These are phyloP conservation scores for Cladosporium sp. DNA, from an alignment of 2,329 filamentous ascomycete genomes.

Conservation along the genomic window DNA sequence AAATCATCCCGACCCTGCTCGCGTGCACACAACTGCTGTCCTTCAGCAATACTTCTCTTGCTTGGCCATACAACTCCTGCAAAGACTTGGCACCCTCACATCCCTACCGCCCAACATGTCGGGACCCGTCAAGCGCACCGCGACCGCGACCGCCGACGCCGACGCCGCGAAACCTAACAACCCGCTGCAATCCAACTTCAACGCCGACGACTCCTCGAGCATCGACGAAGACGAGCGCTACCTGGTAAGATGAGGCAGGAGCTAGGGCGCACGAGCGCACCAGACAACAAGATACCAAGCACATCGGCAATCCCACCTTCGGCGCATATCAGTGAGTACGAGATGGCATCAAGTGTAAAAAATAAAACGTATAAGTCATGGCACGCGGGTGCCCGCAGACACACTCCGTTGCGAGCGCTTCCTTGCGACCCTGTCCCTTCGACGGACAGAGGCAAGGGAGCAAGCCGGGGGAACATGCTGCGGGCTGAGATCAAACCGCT, in stretches of 20 bases:
- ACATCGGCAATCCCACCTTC: constrained; percentile 16
- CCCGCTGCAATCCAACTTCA: constrained; percentile 29
- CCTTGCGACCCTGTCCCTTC: constrained; percentile 5
- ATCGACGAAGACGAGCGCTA: constrained; percentile 32
- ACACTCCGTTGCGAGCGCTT: background rate
- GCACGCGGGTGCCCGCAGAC: constrained; percentile 31
- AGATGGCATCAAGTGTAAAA: constrained; percentile 21
- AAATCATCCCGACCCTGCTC: background rate
- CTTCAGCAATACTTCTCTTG: background rate
- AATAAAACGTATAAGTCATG: constrained; percentile 26
- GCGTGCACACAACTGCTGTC: background rate
- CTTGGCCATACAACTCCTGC: background rate
- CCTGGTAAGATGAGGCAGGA: constrained; percentile 27
- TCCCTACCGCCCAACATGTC: constrained; percentile 5
- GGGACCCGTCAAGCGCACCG: constrained; percentile 8
- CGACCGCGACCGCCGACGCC: constrained; percentile 8
- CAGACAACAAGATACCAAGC: background rate
- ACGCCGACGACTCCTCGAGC: constrained; percentile 23
- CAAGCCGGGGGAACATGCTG: constrained; percentile 18
- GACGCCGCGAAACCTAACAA: constrained; percentile 24
- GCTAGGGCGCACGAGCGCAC: constrained; percentile 6
- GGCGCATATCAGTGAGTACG: constrained; percentile 27
- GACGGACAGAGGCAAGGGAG: constrained; percentile 7
- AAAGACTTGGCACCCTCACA: background rate
- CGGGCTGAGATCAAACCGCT: constrained; percentile 34